phyloP scores from a whole-genome alignment of 2,329 filamentous ascomycete species.

The Colletotrichum musae region DNA sequence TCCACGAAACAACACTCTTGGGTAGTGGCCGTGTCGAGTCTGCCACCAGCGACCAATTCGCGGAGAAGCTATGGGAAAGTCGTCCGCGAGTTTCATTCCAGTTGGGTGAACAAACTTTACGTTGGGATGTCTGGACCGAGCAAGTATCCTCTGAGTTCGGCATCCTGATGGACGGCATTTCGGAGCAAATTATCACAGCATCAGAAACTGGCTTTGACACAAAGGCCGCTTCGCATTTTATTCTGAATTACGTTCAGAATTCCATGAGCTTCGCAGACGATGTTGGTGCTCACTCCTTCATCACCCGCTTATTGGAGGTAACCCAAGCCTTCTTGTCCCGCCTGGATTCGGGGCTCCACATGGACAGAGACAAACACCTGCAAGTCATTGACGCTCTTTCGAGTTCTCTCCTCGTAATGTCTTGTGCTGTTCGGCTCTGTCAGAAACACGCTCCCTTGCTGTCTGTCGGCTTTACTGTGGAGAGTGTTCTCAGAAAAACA shows the following conservation, averaged over 20 bases:
- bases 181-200: conserved; percentile 56
- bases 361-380: conserved; percentile 44
- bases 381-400: conserved; percentile 54
- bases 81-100: conserved; percentile 57
- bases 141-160: conserved; percentile 73
- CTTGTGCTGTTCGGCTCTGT: conserved; percentile 57
- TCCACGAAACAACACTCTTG: conserved; percentile 72
- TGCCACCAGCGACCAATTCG: conserved; percentile 51
- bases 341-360: conserved; percentile 45
- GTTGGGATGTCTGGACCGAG: conserved; percentile 71
- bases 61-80: conserved; percentile 47
- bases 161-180: conserved; percentile 71
- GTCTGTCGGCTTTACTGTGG: conserved; percentile 59
- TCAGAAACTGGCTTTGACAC: conserved; percentile 34
- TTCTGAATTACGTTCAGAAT: conserved; percentile 63
- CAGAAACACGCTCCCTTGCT: conserved; percentile 51
- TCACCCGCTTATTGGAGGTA: conserved; percentile 60
- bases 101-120: conserved; percentile 64
- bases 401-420: conserved; percentile 54
- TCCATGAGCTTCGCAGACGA: conserved; percentile 57
- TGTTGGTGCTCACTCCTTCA: conserved; percentile 57
- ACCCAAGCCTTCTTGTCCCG: conserved; percentile 54
- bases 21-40: conserved; percentile 66
- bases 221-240: conserved; percentile 54
- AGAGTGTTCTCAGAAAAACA: conserved; percentile 63